Percentiles rank a stretch among this genome's conserved stretches.
phyloP scores from a whole-genome alignment of 139 green algal genomes.

The Ettlia oleoabundans region DNA sequence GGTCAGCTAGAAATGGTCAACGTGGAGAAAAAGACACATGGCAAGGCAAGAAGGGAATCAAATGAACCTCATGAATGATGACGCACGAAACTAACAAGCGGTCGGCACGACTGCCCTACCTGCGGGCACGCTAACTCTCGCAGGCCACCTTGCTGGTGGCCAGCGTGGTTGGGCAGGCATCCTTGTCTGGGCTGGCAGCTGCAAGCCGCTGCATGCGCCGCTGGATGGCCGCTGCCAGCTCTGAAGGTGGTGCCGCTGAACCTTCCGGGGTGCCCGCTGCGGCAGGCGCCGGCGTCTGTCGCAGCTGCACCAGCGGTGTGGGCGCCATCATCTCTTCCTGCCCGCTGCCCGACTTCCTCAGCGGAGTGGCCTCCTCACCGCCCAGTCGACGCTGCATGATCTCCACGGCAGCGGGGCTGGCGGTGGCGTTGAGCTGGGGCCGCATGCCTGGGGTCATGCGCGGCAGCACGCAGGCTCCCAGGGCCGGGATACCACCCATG shows the following conservation, averaged over 20 bases:
- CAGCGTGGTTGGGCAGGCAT: neutral
- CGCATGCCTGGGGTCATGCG: neutral
- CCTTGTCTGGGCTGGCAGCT: slow-evolving; percentile 14
- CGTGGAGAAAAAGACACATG: too few species aligned
- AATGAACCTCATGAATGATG: too few species aligned
- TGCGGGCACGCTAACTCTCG: neutral
- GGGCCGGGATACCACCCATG: slow-evolving; percentile 39
- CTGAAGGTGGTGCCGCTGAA: neutral
- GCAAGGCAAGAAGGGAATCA: too few species aligned
- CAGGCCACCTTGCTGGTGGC: neutral
- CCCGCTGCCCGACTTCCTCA: slow-evolving; percentile 2
- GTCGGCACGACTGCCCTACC: too few species aligned
- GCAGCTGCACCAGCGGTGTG: slow-evolving; percentile 32
- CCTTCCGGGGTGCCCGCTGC: neutral
- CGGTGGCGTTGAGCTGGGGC: slow-evolving; percentile 23
- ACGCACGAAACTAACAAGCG: too few species aligned
- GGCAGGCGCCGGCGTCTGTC: neutral
- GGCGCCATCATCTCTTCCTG: neutral
- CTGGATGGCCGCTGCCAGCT: slow-evolving; percentile 34
- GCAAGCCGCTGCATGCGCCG: slow-evolving; percentile 24
- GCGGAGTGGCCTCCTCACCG: neutral
- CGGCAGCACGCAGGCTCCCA: slow-evolving; percentile 35
- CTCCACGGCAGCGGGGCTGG: slow-evolving; percentile 38
- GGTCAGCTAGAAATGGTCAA: too few species aligned
- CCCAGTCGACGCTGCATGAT: slow-evolving; percentile 20